Percentiles rank a stretch among this genome's conserved stretches.
These are phyloP conservation scores for Clathrus columnatus DNA, from an alignment of 768 basidiomycete genomes.

Conservation along the genomic window DNA sequence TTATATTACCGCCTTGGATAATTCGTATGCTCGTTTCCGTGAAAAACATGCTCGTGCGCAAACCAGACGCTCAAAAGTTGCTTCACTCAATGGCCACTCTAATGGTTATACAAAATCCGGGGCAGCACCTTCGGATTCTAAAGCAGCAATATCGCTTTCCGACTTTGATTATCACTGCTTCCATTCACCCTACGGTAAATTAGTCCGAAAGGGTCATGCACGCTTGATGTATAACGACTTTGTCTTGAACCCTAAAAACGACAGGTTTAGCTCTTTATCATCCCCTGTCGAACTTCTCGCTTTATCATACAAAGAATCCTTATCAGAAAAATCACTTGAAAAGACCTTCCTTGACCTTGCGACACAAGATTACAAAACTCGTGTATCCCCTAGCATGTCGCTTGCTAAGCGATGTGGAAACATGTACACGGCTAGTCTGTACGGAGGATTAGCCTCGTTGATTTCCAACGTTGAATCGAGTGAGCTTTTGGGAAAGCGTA, in stretches of 20 bases:
- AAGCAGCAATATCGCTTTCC: conserved; percentile 58
- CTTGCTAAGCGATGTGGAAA: conserved; percentile 90
- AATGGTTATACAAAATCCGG: too few relatives aligned
- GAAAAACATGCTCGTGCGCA: conserved; percentile 66
- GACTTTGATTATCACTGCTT: conserved; percentile 90
- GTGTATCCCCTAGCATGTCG: conserved; percentile 75
- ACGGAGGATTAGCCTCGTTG: conserved; percentile 87
- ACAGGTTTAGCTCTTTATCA: conserved; percentile 63
- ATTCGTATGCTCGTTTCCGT: conserved; percentile 76
- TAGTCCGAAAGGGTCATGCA: conserved; percentile 94
- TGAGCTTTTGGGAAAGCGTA: conserved; percentile 69
- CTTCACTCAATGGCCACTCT: conserved; percentile 13
- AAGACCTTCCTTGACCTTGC: conserved; percentile 84
- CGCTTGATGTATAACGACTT: conserved; percentile 91
- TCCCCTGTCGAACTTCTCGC: conserved; percentile 62
- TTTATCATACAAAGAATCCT: conserved; percentile 59
- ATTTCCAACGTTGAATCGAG: conserved; percentile 64
- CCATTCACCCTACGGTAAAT: conserved; percentile 98
- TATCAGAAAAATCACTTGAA: conserved; percentile 92
- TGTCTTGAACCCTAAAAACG: conserved; percentile 59
- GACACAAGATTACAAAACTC: conserved; percentile 63
- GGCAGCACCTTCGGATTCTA: conserved; percentile 26
- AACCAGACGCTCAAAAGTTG: conserved; percentile 13
- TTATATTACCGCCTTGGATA: conserved; percentile 90
- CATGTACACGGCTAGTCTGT: conserved; percentile 97